phyloP scores from a whole-genome alignment of 495 filamentous ascomycete genomes.

The Aspergillus campestris region DNA sequence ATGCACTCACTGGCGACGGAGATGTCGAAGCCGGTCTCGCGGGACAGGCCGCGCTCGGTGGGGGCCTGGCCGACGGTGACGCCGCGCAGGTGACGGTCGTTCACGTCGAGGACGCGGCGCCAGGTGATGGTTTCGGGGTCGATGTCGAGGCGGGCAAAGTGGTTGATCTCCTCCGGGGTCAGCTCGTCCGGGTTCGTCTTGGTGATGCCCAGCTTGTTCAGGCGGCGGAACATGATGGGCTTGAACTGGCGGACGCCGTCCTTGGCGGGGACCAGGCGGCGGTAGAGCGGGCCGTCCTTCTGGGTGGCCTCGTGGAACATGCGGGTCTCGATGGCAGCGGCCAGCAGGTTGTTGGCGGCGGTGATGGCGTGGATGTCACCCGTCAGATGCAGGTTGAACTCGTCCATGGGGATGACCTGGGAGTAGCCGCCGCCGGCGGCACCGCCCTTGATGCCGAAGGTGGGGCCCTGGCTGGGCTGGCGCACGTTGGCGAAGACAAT shows the following conservation, averaged over 20 bases:
- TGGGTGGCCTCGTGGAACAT: conserved; percentile 97
- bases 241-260: conserved; percentile 82
- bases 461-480: conserved; percentile 94
- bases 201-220: conserved; percentile 91
- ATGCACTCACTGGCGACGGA: conserved; percentile 97
- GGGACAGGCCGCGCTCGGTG: conserved; percentile 78
- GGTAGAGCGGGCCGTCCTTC: conserved; percentile 84
- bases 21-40: conserved; percentile 92
- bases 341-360: conserved; percentile 96
- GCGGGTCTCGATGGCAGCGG: conserved; percentile 92
- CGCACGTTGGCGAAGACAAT: conserved; percentile 93
- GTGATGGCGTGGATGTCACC: conserved; percentile 97
- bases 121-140: conserved; percentile 96
- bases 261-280: conserved; percentile 78
- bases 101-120: conserved; percentile 93
- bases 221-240: conserved; percentile 80
- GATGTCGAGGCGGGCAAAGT: conserved; percentile 89
- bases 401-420: conserved; percentile 99
- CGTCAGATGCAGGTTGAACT: conserved; percentile 96
- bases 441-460: conserved; percentile 97
- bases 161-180: conserved; percentile 76
- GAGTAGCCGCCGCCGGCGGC: conserved; percentile 96
- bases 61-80: conserved; percentile 80
- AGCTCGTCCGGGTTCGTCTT: conserved; percentile 90
- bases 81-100: conserved; percentile 85